Evolutionary conservation across 1,284 basidiomycete genomes (phyloP).

Genomic region (Cryptococcus jaspeensis): DNA sequence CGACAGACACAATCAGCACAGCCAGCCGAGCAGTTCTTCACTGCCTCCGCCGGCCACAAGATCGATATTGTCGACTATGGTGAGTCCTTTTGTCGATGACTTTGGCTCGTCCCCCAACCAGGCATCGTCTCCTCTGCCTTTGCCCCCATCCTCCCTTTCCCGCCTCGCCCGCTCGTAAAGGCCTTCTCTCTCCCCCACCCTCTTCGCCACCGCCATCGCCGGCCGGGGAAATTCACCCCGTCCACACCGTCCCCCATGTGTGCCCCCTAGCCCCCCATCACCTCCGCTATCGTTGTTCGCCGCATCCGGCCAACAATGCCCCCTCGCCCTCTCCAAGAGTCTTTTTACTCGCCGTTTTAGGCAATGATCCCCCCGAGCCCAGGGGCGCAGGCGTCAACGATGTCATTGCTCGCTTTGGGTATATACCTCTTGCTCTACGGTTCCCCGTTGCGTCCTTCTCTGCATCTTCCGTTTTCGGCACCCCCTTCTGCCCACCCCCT

Average conservation of each 20-base stretch:
- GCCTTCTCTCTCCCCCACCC: neutral
- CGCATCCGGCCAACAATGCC: constrained; percentile 8
- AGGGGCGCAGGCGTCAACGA: too few species aligned
- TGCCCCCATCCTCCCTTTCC: neutral
- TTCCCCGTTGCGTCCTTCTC: neutral
- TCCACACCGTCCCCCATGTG: neutral
- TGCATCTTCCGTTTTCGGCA: neutral
- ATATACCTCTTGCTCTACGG: neutral
- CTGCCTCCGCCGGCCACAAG: constrained; percentile 2
- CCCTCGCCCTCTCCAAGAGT: neutral
- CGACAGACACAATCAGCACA: constrained; percentile 7
- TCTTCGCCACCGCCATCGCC: constrained; percentile 1
- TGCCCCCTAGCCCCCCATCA: neutral
- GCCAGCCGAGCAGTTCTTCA: constrained; percentile 2
- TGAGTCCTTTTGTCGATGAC: constrained; percentile 1
- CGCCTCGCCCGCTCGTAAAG: too few species aligned
- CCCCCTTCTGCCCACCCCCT: neutral
- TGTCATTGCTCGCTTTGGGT: neutral
- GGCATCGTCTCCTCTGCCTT: neutral
- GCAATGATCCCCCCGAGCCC: too few species aligned
- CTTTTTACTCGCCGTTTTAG: constrained; percentile 1
- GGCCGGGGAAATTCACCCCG: neutral
- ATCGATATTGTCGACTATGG: constrained; percentile 16
- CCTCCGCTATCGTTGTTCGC: neutral
- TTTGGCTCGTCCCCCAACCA: neutral